Base-by-base conservation (phyloP, 163 green algal species). In the Prototheca stagnorum region DNA sequence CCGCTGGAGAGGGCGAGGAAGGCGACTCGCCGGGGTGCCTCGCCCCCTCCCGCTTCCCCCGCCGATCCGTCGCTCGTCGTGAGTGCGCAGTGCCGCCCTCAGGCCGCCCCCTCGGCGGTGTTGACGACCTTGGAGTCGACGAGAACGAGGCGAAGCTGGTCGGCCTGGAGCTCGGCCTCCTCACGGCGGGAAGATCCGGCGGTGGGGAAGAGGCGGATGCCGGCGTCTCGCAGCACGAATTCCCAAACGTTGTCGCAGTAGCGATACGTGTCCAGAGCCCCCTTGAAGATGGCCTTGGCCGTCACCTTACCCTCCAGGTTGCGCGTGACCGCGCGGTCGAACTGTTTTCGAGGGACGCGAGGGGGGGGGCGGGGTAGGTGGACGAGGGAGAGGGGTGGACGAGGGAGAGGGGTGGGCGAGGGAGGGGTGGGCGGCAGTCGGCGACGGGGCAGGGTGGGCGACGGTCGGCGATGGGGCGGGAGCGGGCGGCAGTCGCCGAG, bases 181-280 rank as follows among this genome's bases (percentile, higher is more conserved):
- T 47, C 40, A 21, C 16, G 12, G 22, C 29, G 28, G 40, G 11
- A 34, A 23, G 40, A 47, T 9, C 21, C 7, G 8, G 28, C 22
- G 1, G 40, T 47, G 40, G 40, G 40, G 22, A 21, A 34, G 22
- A 47, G 40, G 22, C 20, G 16, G 5, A 47, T n/a, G 19, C 8
- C 29, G 22, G 29, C 40, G 19, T 47, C 19, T 23, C 19, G 15
- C 7, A 47, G 15, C 19, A 23, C 22, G 29, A 47, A 47, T 21
- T 47, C 40, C 40, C 40, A 47, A 9, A 47, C 40, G 22, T 77
- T 75, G 53, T 77, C 68, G 34, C 62, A 70, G 44, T 62, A 77
- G 39, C 68, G 59, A 50, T 77, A 77, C 23, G 64, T 60, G 44
- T 75, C 62, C 17, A 77, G 49, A 33, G 66, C 48, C 11, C 65